Percentiles rank a stretch among this genome's conserved stretches.
These are phyloP conservation scores for Podospora australis DNA, from an alignment of 495 filamentous ascomycete species.

Conservation along the genomic window DNA sequence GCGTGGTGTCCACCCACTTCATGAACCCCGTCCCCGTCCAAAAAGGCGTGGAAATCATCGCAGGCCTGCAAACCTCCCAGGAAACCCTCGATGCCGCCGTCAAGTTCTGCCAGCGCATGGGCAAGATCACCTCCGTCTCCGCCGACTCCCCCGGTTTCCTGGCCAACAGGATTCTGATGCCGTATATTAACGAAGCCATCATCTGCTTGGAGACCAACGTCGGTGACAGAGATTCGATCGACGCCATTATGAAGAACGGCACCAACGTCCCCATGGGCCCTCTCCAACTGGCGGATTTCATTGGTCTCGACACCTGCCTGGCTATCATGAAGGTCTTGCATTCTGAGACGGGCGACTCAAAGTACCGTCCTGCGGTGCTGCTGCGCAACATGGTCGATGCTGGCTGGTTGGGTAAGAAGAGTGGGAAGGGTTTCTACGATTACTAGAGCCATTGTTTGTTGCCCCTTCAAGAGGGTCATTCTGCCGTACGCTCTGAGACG, in stretches of 20 bases:
- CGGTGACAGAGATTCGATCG: conserved; percentile 81
- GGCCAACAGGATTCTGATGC: conserved; percentile 96
- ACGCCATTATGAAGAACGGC: conserved; percentile 98
- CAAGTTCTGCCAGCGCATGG: conserved; percentile 82
- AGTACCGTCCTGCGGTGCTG: conserved; percentile 84
- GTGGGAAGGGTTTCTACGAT: conserved; percentile 91
- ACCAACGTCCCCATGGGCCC: conserved; percentile 99
- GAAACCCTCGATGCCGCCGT: conserved; percentile 78
- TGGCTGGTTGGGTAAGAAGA: conserved; percentile 97
- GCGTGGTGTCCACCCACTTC: conserved; percentile 95
- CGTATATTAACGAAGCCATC: conserved; percentile 97
- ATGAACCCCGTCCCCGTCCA: conserved; percentile 99
- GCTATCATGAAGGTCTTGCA: conserved; percentile 96
- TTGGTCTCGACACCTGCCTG: conserved; percentile 92
- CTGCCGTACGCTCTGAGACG: too few species aligned
- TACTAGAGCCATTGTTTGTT: too few species aligned
- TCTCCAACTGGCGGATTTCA: conserved; percentile 90
- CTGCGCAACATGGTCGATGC: conserved; percentile 95
- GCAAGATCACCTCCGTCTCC: conserved; percentile 81
- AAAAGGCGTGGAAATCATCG: conserved; percentile 96
- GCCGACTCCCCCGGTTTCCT: conserved; percentile 91
- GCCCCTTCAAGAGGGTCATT: too few species aligned
- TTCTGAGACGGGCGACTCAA: conserved; percentile 85
- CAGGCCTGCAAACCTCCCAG: conserved; percentile 81
- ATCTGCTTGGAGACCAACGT: conserved; percentile 95